Percentiles rank a stretch among this genome's conserved stretches.
These are phyloP conservation scores for Fraxinus greggii DNA, from an alignment of 305 asterid species.

Conservation along the genomic window DNA sequence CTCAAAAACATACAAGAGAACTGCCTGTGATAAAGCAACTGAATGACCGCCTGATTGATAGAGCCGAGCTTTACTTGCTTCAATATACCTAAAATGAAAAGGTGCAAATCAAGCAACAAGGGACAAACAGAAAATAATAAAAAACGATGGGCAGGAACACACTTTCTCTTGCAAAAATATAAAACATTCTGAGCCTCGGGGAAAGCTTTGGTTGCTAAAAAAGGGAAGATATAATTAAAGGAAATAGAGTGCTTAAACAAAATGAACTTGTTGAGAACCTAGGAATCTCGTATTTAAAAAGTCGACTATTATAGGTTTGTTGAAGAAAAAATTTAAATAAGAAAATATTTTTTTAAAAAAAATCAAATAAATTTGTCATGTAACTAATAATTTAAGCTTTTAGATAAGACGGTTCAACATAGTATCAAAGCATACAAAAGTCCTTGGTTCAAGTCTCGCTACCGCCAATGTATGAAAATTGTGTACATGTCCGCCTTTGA, in stretches of 20 bases:
- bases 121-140: neutral
- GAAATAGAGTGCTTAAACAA: neutral
- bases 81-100: constrained; percentile 75
- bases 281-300: neutral
- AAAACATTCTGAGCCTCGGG: neutral
- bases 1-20: constrained; percentile 75
- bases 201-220: neutral
- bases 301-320: neutral
- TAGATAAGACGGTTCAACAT: neutral
- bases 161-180: neutral
- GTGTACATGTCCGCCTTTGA: neutral
- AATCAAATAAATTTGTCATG: neutral
- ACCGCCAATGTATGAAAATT: neutral
- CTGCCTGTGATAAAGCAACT: constrained; percentile 68
- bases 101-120: constrained; percentile 16
- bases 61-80: constrained; percentile 92
- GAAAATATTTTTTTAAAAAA: neutral
- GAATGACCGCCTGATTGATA: constrained; percentile 63
- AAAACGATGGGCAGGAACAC: neutral
- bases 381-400: neutral
- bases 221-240: neutral
- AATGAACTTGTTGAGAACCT: neutral
- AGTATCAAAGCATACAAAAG: neutral
- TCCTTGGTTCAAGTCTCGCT: neutral
- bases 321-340: neutral